Evolutionary conservation across 306 rosid species (phyloP).

Genomic region (Fragaria nilgerrensis): DNA sequence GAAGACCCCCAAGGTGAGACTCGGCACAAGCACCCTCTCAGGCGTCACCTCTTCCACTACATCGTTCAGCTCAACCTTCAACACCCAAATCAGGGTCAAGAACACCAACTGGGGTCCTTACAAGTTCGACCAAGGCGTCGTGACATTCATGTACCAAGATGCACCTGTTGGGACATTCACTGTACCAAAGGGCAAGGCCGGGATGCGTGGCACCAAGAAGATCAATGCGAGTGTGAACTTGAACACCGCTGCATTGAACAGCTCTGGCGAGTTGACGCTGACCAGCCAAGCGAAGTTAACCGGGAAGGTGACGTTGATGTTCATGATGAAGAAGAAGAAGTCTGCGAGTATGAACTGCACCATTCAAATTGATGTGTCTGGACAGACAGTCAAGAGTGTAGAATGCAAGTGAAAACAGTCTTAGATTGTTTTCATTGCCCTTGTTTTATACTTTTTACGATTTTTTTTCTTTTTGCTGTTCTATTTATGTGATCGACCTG

Average conservation of each 20-base stretch:
- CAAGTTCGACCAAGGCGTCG: background rate
- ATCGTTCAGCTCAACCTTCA: background rate
- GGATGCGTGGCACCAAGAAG: background rate
- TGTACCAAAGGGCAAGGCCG: background rate
- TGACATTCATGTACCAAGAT: background rate
- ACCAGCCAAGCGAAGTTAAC: background rate
- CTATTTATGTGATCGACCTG: background rate
- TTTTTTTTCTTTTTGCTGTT: background rate
- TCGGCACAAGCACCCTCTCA: background rate
- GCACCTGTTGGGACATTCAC: background rate
- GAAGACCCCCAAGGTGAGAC: background rate
- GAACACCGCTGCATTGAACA: background rate
- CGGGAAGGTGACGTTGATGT: slow-evolving; percentile 15
- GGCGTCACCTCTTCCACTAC: background rate
- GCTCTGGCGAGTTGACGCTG: slow-evolving; percentile 10
- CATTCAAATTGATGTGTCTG: background rate
- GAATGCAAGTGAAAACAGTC: background rate
- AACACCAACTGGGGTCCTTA: slow-evolving; percentile 18
- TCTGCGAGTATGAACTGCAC: slow-evolving; percentile 16
- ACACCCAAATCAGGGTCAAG: slow-evolving; percentile 8
- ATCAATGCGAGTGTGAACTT: background rate
- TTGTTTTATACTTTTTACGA: background rate
- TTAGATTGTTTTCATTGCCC: background rate
- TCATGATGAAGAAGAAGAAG: slow-evolving; percentile 24
- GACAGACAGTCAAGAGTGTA: background rate